Conservation (phyloP, 164 flowering plant species). For the Litsea cubeba region DNA sequence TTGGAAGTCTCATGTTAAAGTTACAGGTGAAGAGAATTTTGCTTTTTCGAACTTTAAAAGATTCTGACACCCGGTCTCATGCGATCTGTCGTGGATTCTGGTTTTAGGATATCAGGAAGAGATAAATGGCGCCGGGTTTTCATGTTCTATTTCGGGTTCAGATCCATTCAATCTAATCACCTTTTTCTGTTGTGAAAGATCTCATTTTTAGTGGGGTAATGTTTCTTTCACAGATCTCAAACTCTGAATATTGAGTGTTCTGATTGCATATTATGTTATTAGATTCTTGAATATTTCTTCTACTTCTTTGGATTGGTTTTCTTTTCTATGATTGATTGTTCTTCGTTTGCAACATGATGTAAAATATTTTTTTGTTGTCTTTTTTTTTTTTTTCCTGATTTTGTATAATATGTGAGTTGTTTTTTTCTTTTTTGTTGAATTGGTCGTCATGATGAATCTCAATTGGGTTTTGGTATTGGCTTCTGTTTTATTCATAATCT, state of each 20-base stretch:
- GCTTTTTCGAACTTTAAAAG: background rate
- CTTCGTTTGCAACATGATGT: background rate
- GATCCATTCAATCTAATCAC: background rate
- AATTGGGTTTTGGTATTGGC: background rate
- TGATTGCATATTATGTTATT: too few species aligned
- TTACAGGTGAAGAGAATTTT: background rate
- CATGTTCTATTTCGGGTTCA: background rate
- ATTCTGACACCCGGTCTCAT: background rate
- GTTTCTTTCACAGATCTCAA: background rate
- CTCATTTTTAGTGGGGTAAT: background rate
- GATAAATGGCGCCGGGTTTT: background rate
- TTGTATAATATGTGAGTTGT: background rate
- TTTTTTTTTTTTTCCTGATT: background rate
- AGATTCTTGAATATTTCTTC: background rate
- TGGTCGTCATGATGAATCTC: background rate
- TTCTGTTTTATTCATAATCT: background rate
- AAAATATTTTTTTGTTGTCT: too few species aligned
- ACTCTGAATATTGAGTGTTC: background rate
- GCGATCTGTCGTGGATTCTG: background rate
- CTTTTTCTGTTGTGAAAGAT: background rate
- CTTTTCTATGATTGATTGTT: background rate
- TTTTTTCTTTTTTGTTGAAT: background rate
- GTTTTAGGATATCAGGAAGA: background rate
- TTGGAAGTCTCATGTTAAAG: background rate
- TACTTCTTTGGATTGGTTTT: background rate